Conservation (phyloP, 805 yeast species). For the Lachancea mirantina region DNA sequence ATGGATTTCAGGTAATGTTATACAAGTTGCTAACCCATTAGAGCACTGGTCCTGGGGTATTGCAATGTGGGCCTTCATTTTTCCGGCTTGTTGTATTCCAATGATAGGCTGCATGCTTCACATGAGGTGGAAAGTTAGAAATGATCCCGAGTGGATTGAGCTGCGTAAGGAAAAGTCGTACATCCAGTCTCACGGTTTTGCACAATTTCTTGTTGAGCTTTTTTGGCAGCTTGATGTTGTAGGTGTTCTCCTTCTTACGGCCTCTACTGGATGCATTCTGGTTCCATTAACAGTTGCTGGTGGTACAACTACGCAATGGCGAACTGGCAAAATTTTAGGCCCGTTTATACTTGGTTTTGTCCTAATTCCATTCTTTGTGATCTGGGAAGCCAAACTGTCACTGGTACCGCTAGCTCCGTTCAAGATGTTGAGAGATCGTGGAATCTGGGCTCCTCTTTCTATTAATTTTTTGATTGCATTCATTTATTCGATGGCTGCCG, state of each 20-base stretch:
- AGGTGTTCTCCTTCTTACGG: slow-evolving; percentile 51
- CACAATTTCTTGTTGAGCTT: slow-evolving; percentile 30
- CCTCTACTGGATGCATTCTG: slow-evolving; percentile 55
- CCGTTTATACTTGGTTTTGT: slow-evolving; percentile 64
- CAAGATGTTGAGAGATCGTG: slow-evolving; percentile 54
- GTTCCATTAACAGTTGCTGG: slow-evolving; percentile 74
- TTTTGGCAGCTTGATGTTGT: slow-evolving; percentile 62
- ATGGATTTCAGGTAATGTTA: slow-evolving; percentile 64
- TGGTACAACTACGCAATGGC: slow-evolving; percentile 51
- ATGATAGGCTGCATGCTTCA: slow-evolving; percentile 45
- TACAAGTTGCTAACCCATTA: slow-evolving; percentile 30
- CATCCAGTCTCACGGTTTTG: slow-evolving; percentile 33
- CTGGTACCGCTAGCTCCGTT: slow-evolving; percentile 58
- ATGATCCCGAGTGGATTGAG: slow-evolving; percentile 43
- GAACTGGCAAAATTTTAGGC: slow-evolving; percentile 52
- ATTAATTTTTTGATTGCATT: slow-evolving; percentile 54
- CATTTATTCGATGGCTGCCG: slow-evolving; percentile 63
- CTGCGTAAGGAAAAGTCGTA: slow-evolving; percentile 36
- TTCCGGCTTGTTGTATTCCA: slow-evolving; percentile 62
- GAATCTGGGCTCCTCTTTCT: slow-evolving; percentile 63
- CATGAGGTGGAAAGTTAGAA: slow-evolving; percentile 48
- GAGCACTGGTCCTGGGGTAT: slow-evolving; percentile 63
- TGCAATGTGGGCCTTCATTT: slow-evolving; percentile 74
- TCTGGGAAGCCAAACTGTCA: slow-evolving; percentile 53
- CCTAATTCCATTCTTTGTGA: slow-evolving; percentile 49